phyloP scores from a whole-genome alignment of 192 early-diverging fungal species.

The Obelidium mucronatum region DNA sequence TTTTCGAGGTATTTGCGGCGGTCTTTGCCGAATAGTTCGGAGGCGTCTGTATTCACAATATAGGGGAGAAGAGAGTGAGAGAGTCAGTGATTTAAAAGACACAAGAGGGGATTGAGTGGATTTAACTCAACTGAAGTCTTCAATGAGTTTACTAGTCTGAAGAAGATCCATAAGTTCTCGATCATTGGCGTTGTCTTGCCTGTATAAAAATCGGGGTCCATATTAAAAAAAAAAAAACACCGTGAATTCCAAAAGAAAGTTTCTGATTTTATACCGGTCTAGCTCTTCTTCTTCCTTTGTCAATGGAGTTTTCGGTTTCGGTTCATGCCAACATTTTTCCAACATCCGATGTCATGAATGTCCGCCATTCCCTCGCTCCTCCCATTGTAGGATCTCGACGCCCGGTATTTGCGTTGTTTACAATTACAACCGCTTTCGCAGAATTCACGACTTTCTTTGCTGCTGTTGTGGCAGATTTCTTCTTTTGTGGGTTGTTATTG shows the following conservation, averaged over 20 bases:
- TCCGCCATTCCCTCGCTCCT: conserved; percentile 4
- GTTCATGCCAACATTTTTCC: conserved; percentile 6
- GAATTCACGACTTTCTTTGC: conserved; percentile 8
- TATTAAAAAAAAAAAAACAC: conserved; percentile 1
- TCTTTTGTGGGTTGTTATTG: background rate
- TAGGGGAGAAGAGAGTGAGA: conserved; percentile 1
- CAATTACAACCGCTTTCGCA: conserved; percentile 3
- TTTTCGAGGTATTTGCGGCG: conserved; percentile 41
- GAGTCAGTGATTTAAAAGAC: background rate
- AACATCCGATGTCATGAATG: conserved; percentile 22
- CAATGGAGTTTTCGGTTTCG: conserved; percentile 14
- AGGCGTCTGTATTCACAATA: conserved; percentile 27
- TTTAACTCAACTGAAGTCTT: conserved; percentile 50
- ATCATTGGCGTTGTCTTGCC: conserved; percentile 56
- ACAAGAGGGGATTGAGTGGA: background rate
- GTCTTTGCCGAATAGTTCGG: conserved; percentile 53
- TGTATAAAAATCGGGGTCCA: no score
- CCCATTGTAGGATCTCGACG: background rate
- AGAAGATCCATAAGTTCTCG: conserved; percentile 57
- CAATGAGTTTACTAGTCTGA: conserved; percentile 51
- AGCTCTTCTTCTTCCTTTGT: conserved; percentile 31
- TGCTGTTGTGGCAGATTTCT: background rate
- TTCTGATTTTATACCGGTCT: conserved; percentile 6
- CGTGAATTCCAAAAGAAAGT: background rate
- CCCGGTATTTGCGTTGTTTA: background rate